Evolutionary conservation across 768 basidiomycete species (phyloP), one percentile per base, ranked within the genome.

Genomic region (Tylopilus vinaceipallidus): DNA sequence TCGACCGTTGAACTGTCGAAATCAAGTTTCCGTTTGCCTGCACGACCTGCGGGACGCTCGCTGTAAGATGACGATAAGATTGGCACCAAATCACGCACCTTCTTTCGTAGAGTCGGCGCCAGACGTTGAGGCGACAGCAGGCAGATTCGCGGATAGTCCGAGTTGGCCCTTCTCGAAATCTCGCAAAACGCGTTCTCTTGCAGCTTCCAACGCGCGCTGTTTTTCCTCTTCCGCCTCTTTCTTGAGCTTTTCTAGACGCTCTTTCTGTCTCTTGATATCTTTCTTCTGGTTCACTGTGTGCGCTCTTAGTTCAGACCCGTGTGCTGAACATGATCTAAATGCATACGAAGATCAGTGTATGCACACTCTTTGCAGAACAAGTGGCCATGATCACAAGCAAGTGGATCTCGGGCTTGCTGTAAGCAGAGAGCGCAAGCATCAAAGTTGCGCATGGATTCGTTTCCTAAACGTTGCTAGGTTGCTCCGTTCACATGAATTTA

Each of bases 301-400:
- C n/a, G n/a, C n/a, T n/a, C n/a, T n/a, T n/a, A n/a, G n/a, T n/a
- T n/a, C n/a, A n/a, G n/a, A n/a, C n/a, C n/a, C n/a, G n/a, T n/a
- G n/a, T n/a, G n/a, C n/a, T n/a, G 34, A 48, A 22, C 54, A 45
- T 46, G 47, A 47, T 8, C 33, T n/a, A 29, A 44, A 39, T 24
- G 19, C 86, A 65, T 71, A 90, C 88, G 66, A 24, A 95, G 80
- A 62, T 95, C 91, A 2, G 86, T 82, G 52, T 94, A 83, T 22
- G 87, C 86, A 60, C 97, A 98, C 71, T 98, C 95, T 64, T 88
- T 91, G 77, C 97, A 99, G 67, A 93, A 98, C 20, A 98, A 58
- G 69, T 98, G 97, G 0, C 97, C 97, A 43, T 89, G 80, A 19
- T 71, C 59, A 61, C 97, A 98, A 11, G 86, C 80, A 29, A 95